Base-by-base conservation (phyloP, 257 asterid genomes). In the Euphrasia confusa region DNA sequence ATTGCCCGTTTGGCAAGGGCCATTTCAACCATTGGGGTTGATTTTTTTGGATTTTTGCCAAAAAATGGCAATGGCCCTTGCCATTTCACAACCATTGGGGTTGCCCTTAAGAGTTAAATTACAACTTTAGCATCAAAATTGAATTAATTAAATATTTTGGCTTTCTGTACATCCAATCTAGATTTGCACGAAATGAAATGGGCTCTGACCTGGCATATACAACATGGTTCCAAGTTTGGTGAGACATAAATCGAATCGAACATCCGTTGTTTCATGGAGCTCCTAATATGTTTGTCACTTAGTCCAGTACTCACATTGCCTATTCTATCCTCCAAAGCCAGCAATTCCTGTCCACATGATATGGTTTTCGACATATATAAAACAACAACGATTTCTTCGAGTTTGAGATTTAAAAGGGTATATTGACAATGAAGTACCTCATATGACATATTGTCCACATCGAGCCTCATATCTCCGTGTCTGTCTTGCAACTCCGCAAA, bases 381-480 rank as follows among this genome's bases (percentile, higher is more conserved):
- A 27, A 60, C 39, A 30, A 3, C 11, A 64, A 58, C 14, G 8
- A 8, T 44, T 58, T 56, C 13, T 5, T 30, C 55, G 18, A 68
- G 61, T 67, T 54, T 9, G n/a, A 30, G 33, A 30, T 30, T 30
- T 3, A 33, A 11, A 58, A 27, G 28, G 59, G 27, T 26, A 5
- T 57, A 68, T 24, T 10, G 69, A 64, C 12, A 17, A 52, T 35
- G 8, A 13, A 30, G 33, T 77, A 91, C 98, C 96, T 91, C 98
- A 33, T 91, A 91, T 7, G 96, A 82, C 98, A 88, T 91, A 42
- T 81, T 88, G 72, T 88, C 98, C 59, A 88, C 90, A 58, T 91
- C 98, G 10, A 91, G 96, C 81, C 98, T 84, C 96, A 91, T 75
- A 37, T 79, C 95, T 69, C 92, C 73, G 75, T 91, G 95, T 65